These are phyloP conservation scores for Beta macrorhiza DNA, from an alignment of 179 eudicot species.

Conservation along the genomic window DNA sequence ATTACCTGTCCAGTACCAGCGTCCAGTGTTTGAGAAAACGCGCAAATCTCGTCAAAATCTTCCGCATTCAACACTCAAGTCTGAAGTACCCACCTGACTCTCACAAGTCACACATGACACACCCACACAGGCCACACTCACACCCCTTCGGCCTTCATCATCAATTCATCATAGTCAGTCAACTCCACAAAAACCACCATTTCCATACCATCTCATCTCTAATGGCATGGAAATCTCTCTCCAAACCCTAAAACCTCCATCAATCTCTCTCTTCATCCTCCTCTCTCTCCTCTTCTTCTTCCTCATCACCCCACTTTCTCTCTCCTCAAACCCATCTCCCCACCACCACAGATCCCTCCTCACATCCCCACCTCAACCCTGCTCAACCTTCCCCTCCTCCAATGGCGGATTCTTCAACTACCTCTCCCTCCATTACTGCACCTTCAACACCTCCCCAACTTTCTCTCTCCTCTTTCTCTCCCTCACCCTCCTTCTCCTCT, in stretches of 20 bases:
- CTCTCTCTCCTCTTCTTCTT: conserved; percentile 35
- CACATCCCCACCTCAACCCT: conserved; percentile 27
- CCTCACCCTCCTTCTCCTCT: conserved; percentile 52
- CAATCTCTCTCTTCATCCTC: conserved; percentile 35
- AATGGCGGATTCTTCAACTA: conserved; percentile 30
- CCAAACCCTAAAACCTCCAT: conserved; percentile 16
- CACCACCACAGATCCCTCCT: conserved; percentile 49
- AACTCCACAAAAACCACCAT: background rate
- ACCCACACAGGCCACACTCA: too few relatives aligned
- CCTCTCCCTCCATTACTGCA: conserved; percentile 53
- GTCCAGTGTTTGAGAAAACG: too few relatives aligned
- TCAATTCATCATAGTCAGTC: background rate
- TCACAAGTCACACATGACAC: too few relatives aligned
- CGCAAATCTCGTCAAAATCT: background rate
- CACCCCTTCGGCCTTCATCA: too few relatives aligned
- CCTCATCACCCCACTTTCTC: conserved; percentile 23
- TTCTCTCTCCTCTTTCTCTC: conserved; percentile 56
- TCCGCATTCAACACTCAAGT: background rate
- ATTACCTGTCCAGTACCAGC: too few relatives aligned
- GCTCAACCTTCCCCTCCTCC: conserved; percentile 50
- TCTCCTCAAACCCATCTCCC: conserved; percentile 22
- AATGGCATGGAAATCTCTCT: conserved; percentile 41
- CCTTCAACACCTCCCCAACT: conserved; percentile 39
- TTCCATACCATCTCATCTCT: background rate
- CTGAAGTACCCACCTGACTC: too few relatives aligned